Evolutionary conservation across 2,329 filamentous ascomycete species (phyloP).

Genomic region (Aspergillus tamarii): DNA sequence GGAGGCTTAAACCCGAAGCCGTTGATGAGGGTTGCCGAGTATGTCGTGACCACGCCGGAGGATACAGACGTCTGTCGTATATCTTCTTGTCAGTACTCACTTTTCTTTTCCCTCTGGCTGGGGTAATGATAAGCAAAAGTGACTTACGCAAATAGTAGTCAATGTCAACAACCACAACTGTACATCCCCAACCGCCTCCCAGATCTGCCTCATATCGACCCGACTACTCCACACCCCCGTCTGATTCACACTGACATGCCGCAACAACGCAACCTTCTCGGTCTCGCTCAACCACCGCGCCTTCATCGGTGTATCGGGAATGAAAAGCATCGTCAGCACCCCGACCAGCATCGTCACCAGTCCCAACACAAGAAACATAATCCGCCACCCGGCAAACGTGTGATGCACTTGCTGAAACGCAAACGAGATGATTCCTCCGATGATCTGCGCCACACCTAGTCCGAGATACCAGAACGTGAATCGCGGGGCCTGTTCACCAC

Average conservation of each 20-base stretch:
- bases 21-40: slow-evolving; percentile 46
- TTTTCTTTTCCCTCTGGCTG: neutral
- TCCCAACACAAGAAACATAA: slow-evolving; percentile 53
- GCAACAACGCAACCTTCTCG: slow-evolving; percentile 44
- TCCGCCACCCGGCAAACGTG: slow-evolving; percentile 51
- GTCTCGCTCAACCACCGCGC: slow-evolving; percentile 37
- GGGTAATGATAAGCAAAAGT: too few relatives aligned
- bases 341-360: slow-evolving; percentile 46
- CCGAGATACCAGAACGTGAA: slow-evolving; percentile 66
- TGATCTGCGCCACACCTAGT: slow-evolving; percentile 58
- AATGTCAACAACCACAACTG: slow-evolving; percentile 51
- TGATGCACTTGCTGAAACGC: slow-evolving; percentile 53
- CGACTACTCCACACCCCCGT: slow-evolving; percentile 57
- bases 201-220: slow-evolving; percentile 52
- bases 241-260: slow-evolving; percentile 52
- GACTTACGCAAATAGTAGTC: slow-evolving; percentile 17
- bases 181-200: slow-evolving; percentile 49
- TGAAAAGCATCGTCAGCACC: slow-evolving; percentile 40
- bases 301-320: slow-evolving; percentile 48
- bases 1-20: slow-evolving; percentile 49
- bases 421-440: slow-evolving; percentile 58
- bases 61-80: slow-evolving; percentile 20
- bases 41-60: slow-evolving; percentile 51
- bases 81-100: neutral
- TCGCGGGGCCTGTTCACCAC: slow-evolving; percentile 58